phyloP scores from a whole-genome alignment of 768 basidiomycete species.

The Pisolithus marmoratus region DNA sequence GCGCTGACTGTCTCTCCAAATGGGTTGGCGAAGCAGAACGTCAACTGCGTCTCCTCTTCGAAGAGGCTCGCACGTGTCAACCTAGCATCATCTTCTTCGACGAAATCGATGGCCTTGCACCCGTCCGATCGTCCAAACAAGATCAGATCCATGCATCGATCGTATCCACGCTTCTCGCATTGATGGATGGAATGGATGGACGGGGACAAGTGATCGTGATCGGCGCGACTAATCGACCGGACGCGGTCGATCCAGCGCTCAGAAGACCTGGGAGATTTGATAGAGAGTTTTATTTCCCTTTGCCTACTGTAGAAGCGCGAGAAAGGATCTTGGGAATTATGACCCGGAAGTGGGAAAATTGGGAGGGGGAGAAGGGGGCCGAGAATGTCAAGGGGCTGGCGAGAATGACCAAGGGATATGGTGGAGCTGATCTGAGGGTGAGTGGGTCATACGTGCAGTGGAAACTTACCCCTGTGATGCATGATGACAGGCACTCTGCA shows the following conservation, averaged over 20 bases:
- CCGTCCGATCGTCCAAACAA: conserved; percentile 96
- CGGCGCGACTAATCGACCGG: conserved; percentile 95
- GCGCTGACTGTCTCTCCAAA: conserved; percentile 95
- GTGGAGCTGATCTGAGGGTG: conserved; percentile 93
- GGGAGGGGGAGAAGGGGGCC: conserved; percentile 49
- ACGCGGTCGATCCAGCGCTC: conserved; percentile 95
- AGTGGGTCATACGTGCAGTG: conserved; percentile 18
- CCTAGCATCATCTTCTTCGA: conserved; percentile 99
- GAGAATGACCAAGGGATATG: conserved; percentile 93
- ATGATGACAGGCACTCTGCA: conserved; percentile 72
- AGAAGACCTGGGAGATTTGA: conserved; percentile 94
- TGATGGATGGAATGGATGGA: conserved; percentile 99
- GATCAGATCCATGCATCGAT: conserved; percentile 99
- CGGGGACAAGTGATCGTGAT: conserved; percentile 96
- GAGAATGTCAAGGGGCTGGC: conserved; percentile 63
- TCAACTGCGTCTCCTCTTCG: conserved; percentile 89
- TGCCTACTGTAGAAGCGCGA: conserved; percentile 79
- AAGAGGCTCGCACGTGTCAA: conserved; percentile 88
- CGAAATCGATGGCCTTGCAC: conserved; percentile 97
- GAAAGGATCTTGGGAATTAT: conserved; percentile 88
- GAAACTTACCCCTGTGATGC: conserved; percentile 5
- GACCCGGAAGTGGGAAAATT: conserved; percentile 86
- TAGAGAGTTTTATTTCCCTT: conserved; percentile 94
- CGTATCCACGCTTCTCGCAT: conserved; percentile 88
- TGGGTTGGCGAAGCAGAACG: conserved; percentile 99